Percentiles rank a stretch among this genome's conserved stretches.
These are phyloP conservation scores for Casuarina cunninghamiana DNA, from an alignment of 306 rosid genomes.

Conservation along the genomic window DNA sequence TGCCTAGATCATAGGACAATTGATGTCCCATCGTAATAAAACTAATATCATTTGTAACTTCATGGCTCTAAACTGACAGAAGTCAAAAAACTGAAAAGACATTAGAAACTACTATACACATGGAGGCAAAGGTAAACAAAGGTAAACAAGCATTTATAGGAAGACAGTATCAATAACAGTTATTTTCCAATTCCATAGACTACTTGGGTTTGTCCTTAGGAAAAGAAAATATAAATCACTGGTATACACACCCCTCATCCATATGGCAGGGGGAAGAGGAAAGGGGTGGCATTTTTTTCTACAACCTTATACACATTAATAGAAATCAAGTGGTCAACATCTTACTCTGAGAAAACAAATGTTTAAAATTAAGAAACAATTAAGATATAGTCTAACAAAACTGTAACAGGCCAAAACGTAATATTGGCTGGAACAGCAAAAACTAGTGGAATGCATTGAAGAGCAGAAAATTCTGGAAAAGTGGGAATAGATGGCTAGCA, in stretches of 20 bases:
- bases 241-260: too few species aligned
- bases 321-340: background rate
- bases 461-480: background rate
- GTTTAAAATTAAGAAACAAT: background rate
- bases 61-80: background rate
- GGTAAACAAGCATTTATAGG: background rate
- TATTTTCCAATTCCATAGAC: background rate
- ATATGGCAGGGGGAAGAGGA: too few species aligned
- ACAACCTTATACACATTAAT: too few species aligned
- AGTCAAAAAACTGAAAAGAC: background rate
- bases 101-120: background rate
- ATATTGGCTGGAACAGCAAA: background rate
- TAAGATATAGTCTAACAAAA: background rate
- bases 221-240: too few species aligned
- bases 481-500: background rate
- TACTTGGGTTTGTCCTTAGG: background rate
- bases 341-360: background rate
- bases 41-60: slow-evolving; percentile 17
- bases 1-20: slow-evolving; percentile 12
- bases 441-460: background rate
- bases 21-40: background rate
- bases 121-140: background rate
- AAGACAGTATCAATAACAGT: background rate
- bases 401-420: background rate
- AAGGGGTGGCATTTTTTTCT: too few species aligned